Evolutionary conservation across 208 protist genomes (phyloP).

Genomic region (Leishmania arabica): DNA sequence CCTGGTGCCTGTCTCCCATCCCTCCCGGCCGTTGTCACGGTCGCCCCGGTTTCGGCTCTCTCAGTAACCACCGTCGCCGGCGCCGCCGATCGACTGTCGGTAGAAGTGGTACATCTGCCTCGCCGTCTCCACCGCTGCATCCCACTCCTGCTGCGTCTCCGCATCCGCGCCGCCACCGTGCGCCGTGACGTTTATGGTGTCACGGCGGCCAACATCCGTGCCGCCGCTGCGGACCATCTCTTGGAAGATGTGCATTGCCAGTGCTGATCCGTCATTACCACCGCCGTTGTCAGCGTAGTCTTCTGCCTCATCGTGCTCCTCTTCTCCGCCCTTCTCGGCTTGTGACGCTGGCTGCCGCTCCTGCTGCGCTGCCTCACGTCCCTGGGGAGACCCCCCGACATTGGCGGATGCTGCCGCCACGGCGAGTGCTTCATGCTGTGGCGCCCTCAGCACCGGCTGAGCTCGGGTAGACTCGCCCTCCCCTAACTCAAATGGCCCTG

Average conservation of each 20-base stretch:
- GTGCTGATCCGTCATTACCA: neutral
- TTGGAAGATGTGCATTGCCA: constrained; percentile 36
- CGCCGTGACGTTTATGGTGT: neutral
- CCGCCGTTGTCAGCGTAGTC: neutral
- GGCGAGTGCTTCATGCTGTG: constrained; percentile 26
- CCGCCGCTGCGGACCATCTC: constrained; percentile 43
- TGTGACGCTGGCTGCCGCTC: neutral
- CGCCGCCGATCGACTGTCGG: constrained; percentile 10
- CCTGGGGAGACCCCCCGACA: neutral
- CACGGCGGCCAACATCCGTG: constrained; percentile 7
- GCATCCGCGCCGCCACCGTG: constrained; percentile 11
- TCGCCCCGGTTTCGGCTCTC: neutral
- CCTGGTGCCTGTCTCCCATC: neutral
- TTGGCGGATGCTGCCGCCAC: constrained; percentile 10
- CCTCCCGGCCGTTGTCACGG: neutral
- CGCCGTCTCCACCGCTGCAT: constrained; percentile 43
- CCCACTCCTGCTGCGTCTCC: constrained; percentile 44
- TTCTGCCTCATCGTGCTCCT: neutral
- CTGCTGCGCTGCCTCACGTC: neutral
- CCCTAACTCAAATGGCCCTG: constrained; percentile 8
- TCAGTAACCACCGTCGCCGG: neutral
- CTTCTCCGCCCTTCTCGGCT: neutral
- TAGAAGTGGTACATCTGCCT: constrained; percentile 66
- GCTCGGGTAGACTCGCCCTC: constrained; percentile 9
- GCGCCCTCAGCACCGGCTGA: constrained; percentile 24